Base-by-base conservation (phyloP, 495 filamentous ascomycete genomes). In the Aspergillus cristatus region DNA sequence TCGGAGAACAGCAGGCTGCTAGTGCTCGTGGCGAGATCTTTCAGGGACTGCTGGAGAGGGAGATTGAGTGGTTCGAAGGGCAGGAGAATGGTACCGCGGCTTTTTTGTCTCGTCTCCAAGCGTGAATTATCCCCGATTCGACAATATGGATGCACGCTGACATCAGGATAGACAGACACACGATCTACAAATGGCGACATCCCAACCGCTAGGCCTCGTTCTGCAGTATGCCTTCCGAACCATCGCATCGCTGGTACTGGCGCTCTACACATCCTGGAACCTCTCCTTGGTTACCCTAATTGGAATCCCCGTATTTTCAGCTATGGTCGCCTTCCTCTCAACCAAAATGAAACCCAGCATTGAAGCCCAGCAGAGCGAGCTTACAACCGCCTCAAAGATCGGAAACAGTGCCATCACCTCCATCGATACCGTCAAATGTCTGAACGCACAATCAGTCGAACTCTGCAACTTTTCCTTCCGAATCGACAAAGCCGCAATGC, bases 361-460 rank as follows among this genome's bases (percentile, higher is more conserved):
- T 24, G 71, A 76, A 41, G 63, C 51, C 10, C 90, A 98, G 51
- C 77, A 81, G 45, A 50, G 52, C 1, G 74, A 84, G 43, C 74
- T 96, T 0, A 69, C 71, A 3, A 52, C 68, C 38, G 86, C 89
- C 0, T 79, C 87, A 0, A 89, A 88, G 54, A 63, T 76, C 22
- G 75, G 77, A 10, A 81, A 74, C 18, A 81, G 72, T 16, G 76
- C 86, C 0, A 72, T 88, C 10, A 63, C 69, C 0, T 74, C 74
- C 3, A 90, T 98, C 32, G 87, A 93, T 40, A 77, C 84, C 0
- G 86, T 97, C 47, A 97, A 96, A 55, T 81, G 73, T 24, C 84
- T 83, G 62, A 94, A 94, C 52, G 86, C 79, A 1, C 73, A 86
- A 46, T 67, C 73, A 12, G 66, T 78, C 13, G 90, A 94, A 53